phyloP scores from a whole-genome alignment of 352 stramenopile genomes.

The Paralagenidium karlingii region DNA sequence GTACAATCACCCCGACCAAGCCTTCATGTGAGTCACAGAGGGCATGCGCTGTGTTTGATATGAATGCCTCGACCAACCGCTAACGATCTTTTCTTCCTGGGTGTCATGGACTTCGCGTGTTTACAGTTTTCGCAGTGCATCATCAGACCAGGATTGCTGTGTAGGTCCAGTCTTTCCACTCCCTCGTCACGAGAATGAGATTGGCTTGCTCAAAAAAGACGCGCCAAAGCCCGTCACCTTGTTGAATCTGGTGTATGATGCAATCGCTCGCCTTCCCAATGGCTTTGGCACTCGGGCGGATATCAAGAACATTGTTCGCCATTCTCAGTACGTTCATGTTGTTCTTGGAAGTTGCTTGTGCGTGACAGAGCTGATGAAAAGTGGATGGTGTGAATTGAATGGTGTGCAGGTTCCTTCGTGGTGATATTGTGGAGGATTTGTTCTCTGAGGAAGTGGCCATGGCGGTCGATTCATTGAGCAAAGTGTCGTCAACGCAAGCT shows the following conservation, averaged over 20 bases:
- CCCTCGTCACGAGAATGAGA: neutral
- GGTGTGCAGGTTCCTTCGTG: no score
- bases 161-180: neutral
- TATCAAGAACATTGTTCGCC: neutral
- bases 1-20: neutral
- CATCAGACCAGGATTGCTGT: neutral
- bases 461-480: no score
- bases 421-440: no score
- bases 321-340: neutral
- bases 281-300: neutral
- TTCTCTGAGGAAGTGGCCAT: no score
- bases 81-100: neutral
- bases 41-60: neutral
- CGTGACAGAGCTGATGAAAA: no score
- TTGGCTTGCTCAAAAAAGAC: neutral
- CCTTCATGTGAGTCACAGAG: neutral
- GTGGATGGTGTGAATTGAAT: no score
- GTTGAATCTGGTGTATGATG: neutral
- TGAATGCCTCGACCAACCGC: neutral
- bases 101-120: neutral
- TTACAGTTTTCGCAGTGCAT: neutral
- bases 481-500: no score
- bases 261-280: neutral
- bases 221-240: neutral
- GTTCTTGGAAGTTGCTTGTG: no score